Conservation (phyloP, 179 eudicot species). For the Amaranthus tricolor region DNA sequence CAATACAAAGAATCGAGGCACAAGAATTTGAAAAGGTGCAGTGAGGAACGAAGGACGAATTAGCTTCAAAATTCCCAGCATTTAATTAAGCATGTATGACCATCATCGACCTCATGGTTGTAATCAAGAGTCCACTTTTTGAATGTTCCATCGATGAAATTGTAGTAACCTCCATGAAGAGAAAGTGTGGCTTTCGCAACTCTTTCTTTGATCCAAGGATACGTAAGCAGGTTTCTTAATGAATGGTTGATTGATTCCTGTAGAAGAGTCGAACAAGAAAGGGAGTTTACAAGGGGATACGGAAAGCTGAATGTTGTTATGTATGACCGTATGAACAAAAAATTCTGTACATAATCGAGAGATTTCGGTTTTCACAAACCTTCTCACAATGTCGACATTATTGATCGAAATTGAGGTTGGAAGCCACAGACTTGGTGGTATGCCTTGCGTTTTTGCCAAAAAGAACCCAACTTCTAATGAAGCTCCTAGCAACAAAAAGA, state of each 20-base stretch:
- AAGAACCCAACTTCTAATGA: slow-evolving; percentile 74
- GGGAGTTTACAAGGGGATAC: too few species aligned
- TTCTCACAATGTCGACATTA: slow-evolving; percentile 93
- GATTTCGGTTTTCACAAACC: slow-evolving; percentile 34
- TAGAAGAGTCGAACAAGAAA: slow-evolving; percentile 8
- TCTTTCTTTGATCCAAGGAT: slow-evolving; percentile 92
- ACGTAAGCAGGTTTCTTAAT: slow-evolving; percentile 71
- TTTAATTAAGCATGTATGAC: slow-evolving; percentile 36
- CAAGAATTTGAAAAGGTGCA: neutral
- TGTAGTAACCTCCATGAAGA: slow-evolving; percentile 91
- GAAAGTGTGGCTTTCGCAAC: slow-evolving; percentile 61
- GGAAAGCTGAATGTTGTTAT: too few species aligned
- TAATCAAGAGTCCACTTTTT: slow-evolving; percentile 95
- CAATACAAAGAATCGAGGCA: slow-evolving; percentile 4
- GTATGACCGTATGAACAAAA: neutral
- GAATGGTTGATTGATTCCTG: slow-evolving; percentile 91
- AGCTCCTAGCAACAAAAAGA: slow-evolving; percentile 54
- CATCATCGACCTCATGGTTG: slow-evolving; percentile 24
- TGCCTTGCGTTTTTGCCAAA: slow-evolving; percentile 67
- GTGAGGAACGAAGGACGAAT: slow-evolving; percentile 19
- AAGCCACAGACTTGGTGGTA: slow-evolving; percentile 65
- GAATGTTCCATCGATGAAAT: slow-evolving; percentile 75
- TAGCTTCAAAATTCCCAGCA: slow-evolving; percentile 63
- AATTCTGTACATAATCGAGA: neutral
- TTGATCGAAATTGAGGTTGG: slow-evolving; percentile 70